Evolutionary conservation across 179 eudicot genomes (phyloP), one percentile per base, ranked within the genome.

Genomic region (Beta macrorhiza): DNA sequence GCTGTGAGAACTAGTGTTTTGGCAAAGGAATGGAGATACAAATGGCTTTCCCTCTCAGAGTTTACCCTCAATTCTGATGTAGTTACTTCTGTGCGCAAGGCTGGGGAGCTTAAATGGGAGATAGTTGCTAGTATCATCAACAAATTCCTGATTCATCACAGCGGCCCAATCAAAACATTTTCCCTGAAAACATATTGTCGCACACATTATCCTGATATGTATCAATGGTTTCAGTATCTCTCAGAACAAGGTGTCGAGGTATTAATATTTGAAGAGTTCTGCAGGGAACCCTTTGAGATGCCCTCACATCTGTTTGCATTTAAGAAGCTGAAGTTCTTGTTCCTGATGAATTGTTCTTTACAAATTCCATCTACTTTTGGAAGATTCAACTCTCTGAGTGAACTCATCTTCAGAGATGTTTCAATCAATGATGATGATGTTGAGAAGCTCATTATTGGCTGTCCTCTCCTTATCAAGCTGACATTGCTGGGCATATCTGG

Each of bases 21-120:
- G 75, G 74, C 80, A 16, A 67, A 19, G 58, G 14, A 16, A 0
- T 81, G 83, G 83, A 76, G 80, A 67, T 68, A 76, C 62, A 75
- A 68, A 47, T 81, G 83, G 83, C 83, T 81, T 1, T 67, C 75
- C 20, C 47, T 51, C 4, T 45, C 80, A 1, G 45, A 68, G 19
- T 59, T 81, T 42, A 15, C 61, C 69, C 7, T 81, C 6, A 80
- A 81, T 81, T 14, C 57, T 70, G 10, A 64, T 42, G 75, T 4
- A 45, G 29, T 75, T 58, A 32, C 14, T 25, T 32, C 29, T 32
- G 44, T 45, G 10, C 63, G 52, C 52, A 20, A 44, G 22, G 22
- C 37, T 16, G 44, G 44, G 1, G 59, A 68, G 14, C 47, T 22
- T 67, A 59, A 22, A 22, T 76, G 79, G 79, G 79, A 12, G 67